A percentile compares a stretch with the other conserved stretches of the same genome.
These are phyloP conservation scores for Penicillium aurantiogriseum DNA, from an alignment of 2,329 filamentous ascomycete species.

Conservation along the genomic window DNA sequence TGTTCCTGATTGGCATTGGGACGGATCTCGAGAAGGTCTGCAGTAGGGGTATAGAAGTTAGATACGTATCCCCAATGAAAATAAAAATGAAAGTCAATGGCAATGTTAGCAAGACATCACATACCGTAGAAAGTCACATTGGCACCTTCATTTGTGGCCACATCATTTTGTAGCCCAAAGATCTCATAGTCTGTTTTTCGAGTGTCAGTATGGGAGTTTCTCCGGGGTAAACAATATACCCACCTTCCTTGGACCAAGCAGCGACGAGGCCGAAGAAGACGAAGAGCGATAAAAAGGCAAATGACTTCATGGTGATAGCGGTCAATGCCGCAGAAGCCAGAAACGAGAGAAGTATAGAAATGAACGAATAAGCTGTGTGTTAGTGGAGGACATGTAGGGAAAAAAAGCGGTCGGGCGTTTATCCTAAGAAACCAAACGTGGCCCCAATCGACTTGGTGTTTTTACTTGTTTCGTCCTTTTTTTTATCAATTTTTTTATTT, in stretches of 20 bases:
- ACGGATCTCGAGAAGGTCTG: conserved; percentile 76
- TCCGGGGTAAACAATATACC: conserved; percentile 25
- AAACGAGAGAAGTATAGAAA: conserved; percentile 1
- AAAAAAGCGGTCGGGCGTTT: conserved; percentile 16
- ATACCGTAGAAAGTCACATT: conserved; percentile 84
- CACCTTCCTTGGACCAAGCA: conserved; percentile 85
- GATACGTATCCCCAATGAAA: background rate
- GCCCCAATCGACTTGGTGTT: conserved; percentile 19
- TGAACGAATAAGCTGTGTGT: conserved; percentile 11
- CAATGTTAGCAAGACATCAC: background rate
- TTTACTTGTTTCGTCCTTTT: too few species aligned
- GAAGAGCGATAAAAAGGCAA: conserved; percentile 64
- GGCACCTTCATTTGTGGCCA: conserved; percentile 69
- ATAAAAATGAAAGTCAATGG: background rate
- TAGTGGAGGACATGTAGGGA: conserved; percentile 3
- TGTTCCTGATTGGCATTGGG: conserved; percentile 76
- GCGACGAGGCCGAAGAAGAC: conserved; percentile 66
- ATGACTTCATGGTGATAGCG: conserved; percentile 62
- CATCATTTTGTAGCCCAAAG: conserved; percentile 89
- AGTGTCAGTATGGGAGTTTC: background rate
- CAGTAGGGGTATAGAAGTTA: background rate
- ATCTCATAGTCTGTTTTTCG: conserved; percentile 79
- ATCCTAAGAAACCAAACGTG: conserved; percentile 18
- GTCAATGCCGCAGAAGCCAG: conserved; percentile 26
- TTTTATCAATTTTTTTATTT: too few species aligned